These are phyloP conservation scores for Aegilops longissima DNA, from an alignment of 176 grass and related monocot species.

Conservation along the genomic window DNA sequence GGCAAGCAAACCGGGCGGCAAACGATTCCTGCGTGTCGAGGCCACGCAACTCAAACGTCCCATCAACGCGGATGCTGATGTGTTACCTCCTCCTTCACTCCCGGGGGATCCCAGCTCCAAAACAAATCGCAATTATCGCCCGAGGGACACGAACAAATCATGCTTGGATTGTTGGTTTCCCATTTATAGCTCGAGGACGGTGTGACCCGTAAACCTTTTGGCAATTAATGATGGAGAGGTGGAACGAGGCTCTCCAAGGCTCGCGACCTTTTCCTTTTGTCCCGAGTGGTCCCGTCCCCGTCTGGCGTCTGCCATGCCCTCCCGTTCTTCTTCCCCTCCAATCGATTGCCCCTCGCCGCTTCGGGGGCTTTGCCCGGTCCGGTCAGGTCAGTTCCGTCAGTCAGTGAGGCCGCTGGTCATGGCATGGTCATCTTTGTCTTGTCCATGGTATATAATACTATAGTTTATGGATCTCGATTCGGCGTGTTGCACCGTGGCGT, in stretches of 20 bases:
- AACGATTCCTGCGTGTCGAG: background rate
- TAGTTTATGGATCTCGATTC: too few species aligned
- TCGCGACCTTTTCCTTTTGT: constrained; percentile 22
- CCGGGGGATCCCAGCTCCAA: background rate
- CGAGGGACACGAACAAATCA: background rate
- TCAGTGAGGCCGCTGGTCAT: background rate
- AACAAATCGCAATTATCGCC: background rate
- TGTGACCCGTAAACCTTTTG: constrained; percentile 22
- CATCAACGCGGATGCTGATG: background rate
- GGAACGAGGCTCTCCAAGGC: constrained; percentile 28
- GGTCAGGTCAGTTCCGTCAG: background rate
- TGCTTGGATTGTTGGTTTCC: constrained; percentile 2
- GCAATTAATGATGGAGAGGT: constrained; percentile 45
- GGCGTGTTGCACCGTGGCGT: background rate
- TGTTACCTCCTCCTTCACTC: background rate
- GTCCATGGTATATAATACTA: background rate
- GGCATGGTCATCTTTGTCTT: background rate
- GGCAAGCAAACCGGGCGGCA: background rate
- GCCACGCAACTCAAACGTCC: background rate
- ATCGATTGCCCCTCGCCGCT: background rate
- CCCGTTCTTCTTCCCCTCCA: background rate
- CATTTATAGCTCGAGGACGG: constrained; percentile 17
- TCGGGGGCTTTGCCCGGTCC: background rate
- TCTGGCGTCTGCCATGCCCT: background rate
- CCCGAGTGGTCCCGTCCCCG: constrained; percentile 25